Conservation (phyloP, 2,329 filamentous ascomycete genomes). For the Aspergillus calidoustus region DNA sequence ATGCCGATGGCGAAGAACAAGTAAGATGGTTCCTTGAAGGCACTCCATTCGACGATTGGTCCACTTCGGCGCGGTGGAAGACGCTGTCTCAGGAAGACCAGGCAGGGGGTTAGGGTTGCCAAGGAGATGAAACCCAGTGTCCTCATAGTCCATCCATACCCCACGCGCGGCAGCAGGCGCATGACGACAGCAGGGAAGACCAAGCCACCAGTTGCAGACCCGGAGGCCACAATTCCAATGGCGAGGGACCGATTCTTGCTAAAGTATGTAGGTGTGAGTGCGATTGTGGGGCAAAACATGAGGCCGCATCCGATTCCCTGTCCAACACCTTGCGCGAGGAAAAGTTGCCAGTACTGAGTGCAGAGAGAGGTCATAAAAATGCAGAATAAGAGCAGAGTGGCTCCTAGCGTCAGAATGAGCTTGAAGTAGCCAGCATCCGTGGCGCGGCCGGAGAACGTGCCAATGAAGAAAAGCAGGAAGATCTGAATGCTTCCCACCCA, state of each 20-base stretch:
- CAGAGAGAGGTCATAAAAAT: constrained; percentile 58
- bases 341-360: constrained; percentile 55
- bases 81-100: constrained; percentile 55
- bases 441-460: constrained; percentile 56
- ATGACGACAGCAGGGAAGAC: constrained; percentile 65
- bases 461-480: constrained; percentile 56
- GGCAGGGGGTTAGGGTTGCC: constrained; percentile 45
- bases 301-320: constrained; percentile 61
- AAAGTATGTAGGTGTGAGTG: constrained; percentile 66
- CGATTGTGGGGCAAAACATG: constrained; percentile 59
- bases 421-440: constrained; percentile 59
- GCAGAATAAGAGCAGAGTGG: constrained; percentile 50
- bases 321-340: constrained; percentile 59
- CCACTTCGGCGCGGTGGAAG: constrained; percentile 56
- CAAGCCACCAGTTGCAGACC: constrained; percentile 65
- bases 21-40: constrained; percentile 58
- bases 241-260: constrained; percentile 62
- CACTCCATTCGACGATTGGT: constrained; percentile 55
- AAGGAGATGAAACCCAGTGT: constrained; percentile 65
- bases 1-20: constrained; percentile 47
- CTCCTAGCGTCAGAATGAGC: constrained; percentile 48
- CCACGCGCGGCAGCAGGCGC: constrained; percentile 62
- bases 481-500: constrained; percentile 60
- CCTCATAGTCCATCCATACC: constrained; percentile 69
- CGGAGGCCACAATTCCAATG: constrained; percentile 63